These are phyloP conservation scores for Citrus trifoliata DNA, from an alignment of 345 rosid species.

Conservation along the genomic window DNA sequence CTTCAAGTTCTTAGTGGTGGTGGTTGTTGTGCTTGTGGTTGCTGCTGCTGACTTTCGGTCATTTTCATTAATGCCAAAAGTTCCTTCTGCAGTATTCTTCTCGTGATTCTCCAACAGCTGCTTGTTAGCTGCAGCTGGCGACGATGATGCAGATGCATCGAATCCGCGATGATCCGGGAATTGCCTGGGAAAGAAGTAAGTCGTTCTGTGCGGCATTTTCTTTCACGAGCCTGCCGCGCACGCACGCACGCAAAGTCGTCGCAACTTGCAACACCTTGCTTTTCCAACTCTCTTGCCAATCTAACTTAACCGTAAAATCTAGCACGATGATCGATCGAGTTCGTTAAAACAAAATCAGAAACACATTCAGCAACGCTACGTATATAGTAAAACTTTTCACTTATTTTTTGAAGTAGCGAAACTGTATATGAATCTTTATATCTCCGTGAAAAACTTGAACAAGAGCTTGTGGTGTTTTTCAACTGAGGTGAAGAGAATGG, in stretches of 20 bases:
- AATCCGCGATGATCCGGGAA: constrained; percentile 80
- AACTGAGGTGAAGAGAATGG: background rate
- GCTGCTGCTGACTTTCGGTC: constrained; percentile 26
- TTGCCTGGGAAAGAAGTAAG: constrained; percentile 99
- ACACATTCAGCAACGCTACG: background rate
- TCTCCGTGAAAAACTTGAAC: background rate
- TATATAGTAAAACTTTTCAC: too few relatives aligned
- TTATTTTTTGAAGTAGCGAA: background rate
- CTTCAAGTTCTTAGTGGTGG: background rate
- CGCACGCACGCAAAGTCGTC: background rate
- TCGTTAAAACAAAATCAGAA: background rate
- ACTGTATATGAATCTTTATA: background rate
- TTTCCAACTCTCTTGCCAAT: background rate
- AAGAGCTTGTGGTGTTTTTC: background rate
- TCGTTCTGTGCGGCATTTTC: constrained; percentile 90
- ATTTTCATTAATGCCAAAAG: constrained; percentile 23
- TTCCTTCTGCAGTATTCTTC: constrained; percentile 31
- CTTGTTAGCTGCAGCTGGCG: constrained; percentile 14
- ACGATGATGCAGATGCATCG: constrained; percentile 33
- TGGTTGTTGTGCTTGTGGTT: constrained; percentile 6
- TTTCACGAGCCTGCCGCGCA: constrained; percentile 12
- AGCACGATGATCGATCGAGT: background rate
- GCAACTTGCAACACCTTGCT: background rate
- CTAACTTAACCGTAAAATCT: background rate
- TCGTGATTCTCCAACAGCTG: constrained; percentile 45